These are phyloP conservation scores for Calocera cornea DNA, from an alignment of 768 basidiomycete species.

Conservation along the genomic window DNA sequence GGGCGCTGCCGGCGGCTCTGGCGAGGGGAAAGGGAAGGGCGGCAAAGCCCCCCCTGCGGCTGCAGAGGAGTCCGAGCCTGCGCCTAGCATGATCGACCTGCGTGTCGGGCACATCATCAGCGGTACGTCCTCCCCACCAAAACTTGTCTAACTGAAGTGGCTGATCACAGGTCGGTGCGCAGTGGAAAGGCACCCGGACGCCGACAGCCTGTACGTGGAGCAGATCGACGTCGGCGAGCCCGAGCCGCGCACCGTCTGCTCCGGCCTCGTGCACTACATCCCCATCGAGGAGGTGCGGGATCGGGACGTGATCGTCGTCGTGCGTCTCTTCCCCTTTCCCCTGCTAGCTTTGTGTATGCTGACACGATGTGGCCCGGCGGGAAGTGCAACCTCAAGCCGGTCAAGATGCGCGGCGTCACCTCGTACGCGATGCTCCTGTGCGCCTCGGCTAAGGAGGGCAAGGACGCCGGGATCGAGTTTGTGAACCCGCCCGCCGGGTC, in stretches of 20 bases:
- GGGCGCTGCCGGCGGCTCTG: constrained; percentile 26
- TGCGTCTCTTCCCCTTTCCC: constrained; percentile 22
- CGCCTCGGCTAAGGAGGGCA: constrained; percentile 80
- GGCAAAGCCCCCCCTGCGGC: constrained; percentile 22
- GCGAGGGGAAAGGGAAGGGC: constrained; percentile 13
- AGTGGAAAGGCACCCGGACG: constrained; percentile 96
- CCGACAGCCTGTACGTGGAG: constrained; percentile 96
- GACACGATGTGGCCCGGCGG: constrained; percentile 12
- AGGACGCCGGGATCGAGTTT: constrained; percentile 80
- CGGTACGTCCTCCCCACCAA: too few species aligned
- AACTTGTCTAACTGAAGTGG: too few species aligned
- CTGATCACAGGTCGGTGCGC: constrained; percentile 3
- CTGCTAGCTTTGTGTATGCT: background rate
- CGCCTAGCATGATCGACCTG: constrained; percentile 94
- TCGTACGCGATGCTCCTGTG: constrained; percentile 96
- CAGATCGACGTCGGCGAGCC: constrained; percentile 96
- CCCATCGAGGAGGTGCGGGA: constrained; percentile 87
- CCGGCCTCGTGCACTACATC: constrained; percentile 91
- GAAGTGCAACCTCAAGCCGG: constrained; percentile 73
- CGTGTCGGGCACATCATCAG: constrained; percentile 87
- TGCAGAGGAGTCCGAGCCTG: constrained; percentile 59
- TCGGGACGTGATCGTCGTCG: constrained; percentile 70
- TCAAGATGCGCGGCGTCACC: constrained; percentile 93
- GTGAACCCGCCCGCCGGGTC: constrained; percentile 75
- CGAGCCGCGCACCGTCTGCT: constrained; percentile 88